phyloP scores from a whole-genome alignment of 163 green algal species.

The Volvox carteri region DNA sequence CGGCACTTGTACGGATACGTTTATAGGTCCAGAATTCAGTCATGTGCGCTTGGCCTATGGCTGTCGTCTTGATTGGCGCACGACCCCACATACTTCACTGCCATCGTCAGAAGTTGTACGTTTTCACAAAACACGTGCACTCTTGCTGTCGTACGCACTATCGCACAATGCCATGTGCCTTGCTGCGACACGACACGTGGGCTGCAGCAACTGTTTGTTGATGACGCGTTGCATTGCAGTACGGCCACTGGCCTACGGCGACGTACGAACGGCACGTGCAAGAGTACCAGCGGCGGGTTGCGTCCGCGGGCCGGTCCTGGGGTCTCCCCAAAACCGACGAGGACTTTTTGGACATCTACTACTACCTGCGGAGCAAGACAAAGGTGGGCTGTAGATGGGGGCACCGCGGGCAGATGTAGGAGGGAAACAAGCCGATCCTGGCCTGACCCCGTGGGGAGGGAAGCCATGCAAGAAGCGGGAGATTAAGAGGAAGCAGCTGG shows the following conservation, averaged over 20 bases:
- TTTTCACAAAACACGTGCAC: not conserved
- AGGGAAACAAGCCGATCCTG: too few relatives aligned
- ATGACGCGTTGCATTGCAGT: not conserved
- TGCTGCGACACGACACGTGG: not conserved
- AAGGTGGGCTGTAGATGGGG: not conserved
- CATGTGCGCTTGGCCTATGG: too few relatives aligned
- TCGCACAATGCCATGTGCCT: not conserved
- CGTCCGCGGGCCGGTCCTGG: not conserved
- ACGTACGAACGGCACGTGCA: not conserved
- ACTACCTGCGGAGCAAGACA: constrained; percentile 36
- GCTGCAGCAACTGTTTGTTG: not conserved
- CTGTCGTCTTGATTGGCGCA: too few relatives aligned
- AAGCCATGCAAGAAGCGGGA: too few relatives aligned
- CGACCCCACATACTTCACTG: too few relatives aligned
- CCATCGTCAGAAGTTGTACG: too few relatives aligned
- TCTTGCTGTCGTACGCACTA: not conserved
- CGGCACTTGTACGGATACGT: not conserved
- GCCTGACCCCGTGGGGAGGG: too few relatives aligned
- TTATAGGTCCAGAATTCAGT: too few relatives aligned
- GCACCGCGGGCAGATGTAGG: too few relatives aligned
- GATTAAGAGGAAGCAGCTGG: too few relatives aligned
- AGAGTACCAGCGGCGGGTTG: constrained; percentile 8
- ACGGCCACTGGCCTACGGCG: not conserved
- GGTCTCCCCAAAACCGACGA: constrained; percentile 4
- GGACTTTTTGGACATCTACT: constrained; percentile 43